Base-by-base conservation (phyloP, 345 rosid genomes). In the Alliaria petiolata region DNA sequence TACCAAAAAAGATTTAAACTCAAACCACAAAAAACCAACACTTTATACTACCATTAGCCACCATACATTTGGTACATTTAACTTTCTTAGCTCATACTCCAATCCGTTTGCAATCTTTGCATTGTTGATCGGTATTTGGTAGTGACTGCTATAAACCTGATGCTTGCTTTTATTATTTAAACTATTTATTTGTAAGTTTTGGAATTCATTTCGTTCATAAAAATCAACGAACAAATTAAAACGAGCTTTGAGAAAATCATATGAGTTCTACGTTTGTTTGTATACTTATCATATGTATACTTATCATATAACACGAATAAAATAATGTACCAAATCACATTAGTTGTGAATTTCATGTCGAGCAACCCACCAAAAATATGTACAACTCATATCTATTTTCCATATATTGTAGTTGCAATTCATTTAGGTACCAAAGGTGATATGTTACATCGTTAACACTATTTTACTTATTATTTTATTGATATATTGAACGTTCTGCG, bases 371-470 rank as follows among this genome's bases (percentile, higher is more conserved):
- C 51, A 13, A 53, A 52, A 53, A 11, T 33, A 38, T 58, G 16
- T 10, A 55, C 11, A 17, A 45, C 25, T 40, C 49, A 39, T 59
- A 20, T 22, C 7, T 38, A 14, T 20, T n/a, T 26, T 28, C 31
- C 17, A 49, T 14, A 16, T 43, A 57, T 45, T 44, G 51, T 56
- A 45, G n/a, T 38, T 42, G 4, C 10, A 14, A 53, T 53, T 71
- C 35, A 62, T 62, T 40, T 62, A 62, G 68, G 62, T 53, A 53
- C 6, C 62, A 17, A 61, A 28, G 63, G 69, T 62, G 22, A 62
- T 4, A 43, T 40, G 57, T 72, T 55, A 53, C 70, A 72, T 72
- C 65, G 22, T 46, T 26, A 45, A 65, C 43, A 45, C 17, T 55
- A 38, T 16, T 54, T 72, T 12, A 62, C 4, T 28, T 47, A 4